Evolutionary conservation across 345 rosid species (phyloP), one percentile per base, ranked within the genome.

Genomic region (Mercurialis annua): DNA sequence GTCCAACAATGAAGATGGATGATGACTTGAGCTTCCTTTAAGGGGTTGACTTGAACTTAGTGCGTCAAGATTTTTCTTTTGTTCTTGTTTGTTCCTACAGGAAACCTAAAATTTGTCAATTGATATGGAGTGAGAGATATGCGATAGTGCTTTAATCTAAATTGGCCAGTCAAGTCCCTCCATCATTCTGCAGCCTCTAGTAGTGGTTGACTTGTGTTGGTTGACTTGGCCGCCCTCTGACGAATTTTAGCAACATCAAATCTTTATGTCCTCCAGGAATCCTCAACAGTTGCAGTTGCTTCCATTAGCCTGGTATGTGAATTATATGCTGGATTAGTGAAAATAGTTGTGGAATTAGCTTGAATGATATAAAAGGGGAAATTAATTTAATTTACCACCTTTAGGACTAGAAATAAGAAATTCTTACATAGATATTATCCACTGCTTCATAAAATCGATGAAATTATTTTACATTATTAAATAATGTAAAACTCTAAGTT

Each of bases 191-290:
- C 48, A n/a, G n/a, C n/a, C n/a, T n/a, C n/a, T n/a, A n/a, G n/a
- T n/a, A n/a, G n/a, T n/a, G n/a, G n/a, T n/a, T 40, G 14, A 20
- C 54, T 44, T 27, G 61, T 48, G 61, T 68, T 76, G 71, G 53
- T 70, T 64, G 80, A 69, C 82, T 38, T 36, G 3, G 36, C 36
- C 24, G 60, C 64, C 36, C 15, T 44, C 10, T 15, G 21, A 62
- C 43, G 42, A 17, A 17, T 11, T 31, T 23, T 30, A 29, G 17
- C 3, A 31, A 30, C 58, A 30, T 27, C 30, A 48, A 29, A 26
- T 38, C 49, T 43, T 38, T 38, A 38, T 20, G 27, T 29, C 36
- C 6, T 40, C 34, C n/a, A 40, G 44, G 44, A 40, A 40, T 40
- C 11, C 44, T 40, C 44, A 40, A 16, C 58, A 20, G n/a, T 47